Percentiles rank a stretch among this genome's conserved stretches.
These are phyloP conservation scores for Fusarium sp. DNA, from an alignment of 2,329 filamentous ascomycete genomes.

Conservation along the genomic window DNA sequence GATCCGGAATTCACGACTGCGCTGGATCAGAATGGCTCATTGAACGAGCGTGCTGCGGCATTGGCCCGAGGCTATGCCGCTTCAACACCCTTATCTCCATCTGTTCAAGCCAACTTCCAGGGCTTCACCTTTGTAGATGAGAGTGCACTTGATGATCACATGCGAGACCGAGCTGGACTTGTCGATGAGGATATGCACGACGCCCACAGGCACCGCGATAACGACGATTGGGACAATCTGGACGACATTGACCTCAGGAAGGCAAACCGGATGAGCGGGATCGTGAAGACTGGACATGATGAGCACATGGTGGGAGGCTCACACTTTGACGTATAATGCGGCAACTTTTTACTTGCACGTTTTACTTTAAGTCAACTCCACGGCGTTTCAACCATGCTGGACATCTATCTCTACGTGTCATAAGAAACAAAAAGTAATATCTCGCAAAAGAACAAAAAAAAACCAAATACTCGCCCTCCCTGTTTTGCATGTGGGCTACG, in stretches of 20 bases:
- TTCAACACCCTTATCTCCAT: slow-evolving; percentile 93
- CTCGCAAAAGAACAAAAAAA: slow-evolving; percentile 43
- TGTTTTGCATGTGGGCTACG: slow-evolving; percentile 46
- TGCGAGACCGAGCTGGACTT: slow-evolving; percentile 66
- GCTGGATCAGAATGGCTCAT: slow-evolving; percentile 85
- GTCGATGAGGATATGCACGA: slow-evolving; percentile 75
- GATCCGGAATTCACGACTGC: slow-evolving; percentile 99
- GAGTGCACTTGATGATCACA: slow-evolving; percentile 91
- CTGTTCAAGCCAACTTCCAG: slow-evolving; percentile 97
- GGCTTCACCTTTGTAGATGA: slow-evolving; percentile 99
- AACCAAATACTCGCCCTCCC: slow-evolving; percentile 24
- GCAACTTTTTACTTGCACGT: slow-evolving; percentile 33
- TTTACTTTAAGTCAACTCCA: slow-evolving; percentile 43
- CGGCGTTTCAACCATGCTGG: slow-evolving; percentile 47
- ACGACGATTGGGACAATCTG: slow-evolving; percentile 72
- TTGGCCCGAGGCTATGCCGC: slow-evolving; percentile 88
- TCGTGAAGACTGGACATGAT: slow-evolving; percentile 72
- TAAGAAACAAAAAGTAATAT: slow-evolving; percentile 52
- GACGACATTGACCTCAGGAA: slow-evolving; percentile 68
- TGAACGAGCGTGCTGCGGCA: slow-evolving; percentile 92
- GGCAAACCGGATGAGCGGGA: slow-evolving; percentile 75
- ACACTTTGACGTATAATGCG: slow-evolving; percentile 74
- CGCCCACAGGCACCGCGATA: slow-evolving; percentile 57
- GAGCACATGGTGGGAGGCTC: slow-evolving; percentile 75
- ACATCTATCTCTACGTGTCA: slow-evolving; percentile 45